Evolutionary conservation across 2,329 filamentous ascomycete genomes (phyloP), one percentile per base, ranked within the genome.

Genomic region (Xylariaceae sp.): DNA sequence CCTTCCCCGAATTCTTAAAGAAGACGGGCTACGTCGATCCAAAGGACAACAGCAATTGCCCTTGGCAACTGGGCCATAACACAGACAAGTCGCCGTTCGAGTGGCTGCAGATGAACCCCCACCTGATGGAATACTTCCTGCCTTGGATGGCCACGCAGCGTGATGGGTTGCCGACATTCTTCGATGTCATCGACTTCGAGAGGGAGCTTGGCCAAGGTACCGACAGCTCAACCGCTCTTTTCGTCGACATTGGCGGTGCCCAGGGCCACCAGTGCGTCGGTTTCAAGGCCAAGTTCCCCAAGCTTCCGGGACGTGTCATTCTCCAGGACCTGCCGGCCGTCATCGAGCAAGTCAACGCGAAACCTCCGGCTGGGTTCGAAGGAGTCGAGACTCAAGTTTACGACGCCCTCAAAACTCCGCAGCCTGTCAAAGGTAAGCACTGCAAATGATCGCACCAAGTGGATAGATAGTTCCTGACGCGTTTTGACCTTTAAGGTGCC

Each of bases 221-320:
- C 0, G 36, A 36, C 1, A 40, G 48, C 4, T 53, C 41, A 3
- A 62, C 58, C 1, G 33, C 49, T 7, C 6, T 61, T 5, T 61
- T 63, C n/a, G 54, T 61, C 0, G 61, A 63, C 31, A 41, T 63
- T 11, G 58, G 57, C 4, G 61, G 60, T 11, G 51, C 40, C 1
- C 12, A 48, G 12, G 58, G 60, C 1, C 53, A 59, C 12, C 55
- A 63, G 31, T 57, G 53, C 12, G 39, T 61, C 28, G 51, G 54
- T 14, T 18, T 62, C 2, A 50, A 40, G 17, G 34, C 53, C 18
- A 51, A 45, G 17, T 50, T 53, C 16, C 60, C 60, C 5, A 28
- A 9, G 0, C 40, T 63, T 2, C 16, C 38, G 6, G 56, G 60
- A 11, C 56, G 60, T 6, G 28, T 63, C n/a, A 51, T 62, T 16